Conservation (phyloP, 441 rosid genomes). For the Hura crepitans region DNA sequence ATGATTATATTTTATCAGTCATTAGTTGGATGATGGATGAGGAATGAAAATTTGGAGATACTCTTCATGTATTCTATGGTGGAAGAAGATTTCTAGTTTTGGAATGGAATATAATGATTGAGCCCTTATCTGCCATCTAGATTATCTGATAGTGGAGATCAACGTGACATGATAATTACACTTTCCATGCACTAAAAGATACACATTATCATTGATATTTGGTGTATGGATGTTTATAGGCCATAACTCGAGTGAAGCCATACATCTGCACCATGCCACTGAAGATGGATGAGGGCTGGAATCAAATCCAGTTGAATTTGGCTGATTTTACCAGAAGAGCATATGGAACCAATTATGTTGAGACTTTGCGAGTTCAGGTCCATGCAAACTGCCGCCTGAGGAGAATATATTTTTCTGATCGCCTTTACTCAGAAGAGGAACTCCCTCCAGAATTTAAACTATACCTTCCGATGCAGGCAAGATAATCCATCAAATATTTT, state of each 20-base stretch:
- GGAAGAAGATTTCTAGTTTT: background rate
- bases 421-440: slow-evolving; percentile 91
- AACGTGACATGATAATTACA: background rate
- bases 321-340: slow-evolving; percentile 90
- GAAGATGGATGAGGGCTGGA: slow-evolving; percentile 97
- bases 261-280: slow-evolving; percentile 93
- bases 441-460: slow-evolving; percentile 93
- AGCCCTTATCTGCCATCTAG: background rate
- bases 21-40: too few species aligned
- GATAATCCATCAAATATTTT: background rate
- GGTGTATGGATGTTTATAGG: slow-evolving; percentile 34
- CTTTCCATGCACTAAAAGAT: background rate
- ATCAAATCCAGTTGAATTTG: slow-evolving; percentile 88
- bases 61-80: background rate
- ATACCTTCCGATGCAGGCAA: slow-evolving; percentile 87
- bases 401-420: slow-evolving; percentile 86
- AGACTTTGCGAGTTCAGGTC: slow-evolving; percentile 90
- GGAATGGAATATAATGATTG: background rate
- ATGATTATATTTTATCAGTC: too few species aligned
- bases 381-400: slow-evolving; percentile 90
- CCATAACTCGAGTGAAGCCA: slow-evolving; percentile 91
- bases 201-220: background rate
- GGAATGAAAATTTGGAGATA: background rate
- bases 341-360: slow-evolving; percentile 91
- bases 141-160: background rate